A percentile compares a stretch with the other conserved stretches of the same genome.
These are phyloP conservation scores for Thielaviopsis populi DNA, from an alignment of 2,329 filamentous ascomycete species.

Conservation along the genomic window DNA sequence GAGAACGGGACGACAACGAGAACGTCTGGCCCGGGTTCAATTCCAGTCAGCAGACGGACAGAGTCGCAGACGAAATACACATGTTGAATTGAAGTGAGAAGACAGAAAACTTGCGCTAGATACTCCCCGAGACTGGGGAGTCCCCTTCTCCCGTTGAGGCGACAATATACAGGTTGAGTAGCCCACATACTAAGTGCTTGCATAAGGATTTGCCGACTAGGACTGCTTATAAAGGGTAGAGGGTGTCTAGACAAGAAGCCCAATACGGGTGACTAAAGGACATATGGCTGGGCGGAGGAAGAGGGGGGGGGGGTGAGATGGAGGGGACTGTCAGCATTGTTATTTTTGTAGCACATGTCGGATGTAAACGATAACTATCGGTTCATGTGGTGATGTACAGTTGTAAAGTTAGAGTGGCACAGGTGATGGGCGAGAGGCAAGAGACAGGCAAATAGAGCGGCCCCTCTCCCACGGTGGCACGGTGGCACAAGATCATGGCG, in stretches of 20 bases:
- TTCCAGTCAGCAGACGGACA: neutral
- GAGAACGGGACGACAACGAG: neutral
- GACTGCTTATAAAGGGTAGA: neutral
- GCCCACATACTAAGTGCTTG: slow-evolving; percentile 11
- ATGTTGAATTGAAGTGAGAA: neutral
- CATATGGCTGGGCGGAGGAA: neutral
- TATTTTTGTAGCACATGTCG: neutral
- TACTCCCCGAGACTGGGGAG: neutral
- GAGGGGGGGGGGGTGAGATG: neutral
- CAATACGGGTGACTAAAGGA: neutral
- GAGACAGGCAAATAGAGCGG: neutral
- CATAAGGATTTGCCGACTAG: slow-evolving; percentile 16
- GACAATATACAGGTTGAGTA: neutral
- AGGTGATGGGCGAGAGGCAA: neutral
- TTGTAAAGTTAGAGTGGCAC: neutral
- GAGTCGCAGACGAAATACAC: neutral
- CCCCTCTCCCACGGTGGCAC: neutral
- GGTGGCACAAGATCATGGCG: neutral
- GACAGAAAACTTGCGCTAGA: neutral
- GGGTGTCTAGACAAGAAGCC: neutral
- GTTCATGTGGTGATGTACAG: neutral
- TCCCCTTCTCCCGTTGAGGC: neutral
- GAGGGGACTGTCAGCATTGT: too few species aligned
- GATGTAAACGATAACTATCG: neutral
- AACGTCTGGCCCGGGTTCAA: neutral